phyloP scores from a whole-genome alignment of 2,329 filamentous ascomycete species.

The Ceratocystis eucalypticola region DNA sequence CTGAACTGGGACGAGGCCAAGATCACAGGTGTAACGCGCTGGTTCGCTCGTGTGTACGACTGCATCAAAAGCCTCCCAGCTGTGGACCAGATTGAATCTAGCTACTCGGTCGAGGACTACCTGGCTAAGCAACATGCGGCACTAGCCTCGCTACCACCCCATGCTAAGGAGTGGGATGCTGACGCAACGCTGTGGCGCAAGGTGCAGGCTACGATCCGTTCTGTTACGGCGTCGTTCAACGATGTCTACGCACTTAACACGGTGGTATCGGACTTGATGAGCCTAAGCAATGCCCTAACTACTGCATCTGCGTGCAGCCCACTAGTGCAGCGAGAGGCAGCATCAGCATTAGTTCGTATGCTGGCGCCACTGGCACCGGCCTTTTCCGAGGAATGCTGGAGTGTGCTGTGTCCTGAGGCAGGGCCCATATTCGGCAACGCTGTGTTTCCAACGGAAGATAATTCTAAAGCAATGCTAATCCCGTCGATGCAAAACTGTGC shows the following conservation, averaged over 20 bases:
- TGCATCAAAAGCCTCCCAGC: slow-evolving; percentile 16
- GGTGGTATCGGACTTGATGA: slow-evolving; percentile 69
- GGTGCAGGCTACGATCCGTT: slow-evolving; percentile 53
- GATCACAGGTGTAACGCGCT: slow-evolving; percentile 68
- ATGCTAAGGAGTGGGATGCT: slow-evolving; percentile 32
- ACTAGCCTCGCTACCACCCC: slow-evolving; percentile 25
- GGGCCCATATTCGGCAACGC: slow-evolving; percentile 33
- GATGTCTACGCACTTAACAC: slow-evolving; percentile 70
- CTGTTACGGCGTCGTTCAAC: slow-evolving; percentile 54
- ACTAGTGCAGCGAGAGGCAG: slow-evolving; percentile 36
- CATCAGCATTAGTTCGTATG: slow-evolving; percentile 50
- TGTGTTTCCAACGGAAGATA: slow-evolving; percentile 46
- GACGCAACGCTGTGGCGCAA: slow-evolving; percentile 46
- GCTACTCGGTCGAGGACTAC: slow-evolving; percentile 25
- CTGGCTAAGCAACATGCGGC: slow-evolving; percentile 28
- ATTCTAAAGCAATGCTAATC: slow-evolving; percentile 26
- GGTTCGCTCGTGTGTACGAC: slow-evolving; percentile 57
- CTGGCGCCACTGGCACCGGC: slow-evolving; percentile 69
- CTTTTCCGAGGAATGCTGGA: slow-evolving; percentile 71
- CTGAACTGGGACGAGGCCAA: slow-evolving; percentile 80
- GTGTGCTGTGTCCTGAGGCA: slow-evolving; percentile 33
- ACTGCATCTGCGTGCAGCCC: slow-evolving; percentile 26
- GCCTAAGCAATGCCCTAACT: slow-evolving; percentile 56
- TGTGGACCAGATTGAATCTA: not conserved
- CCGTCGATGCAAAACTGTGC: slow-evolving; percentile 41